phyloP scores from a whole-genome alignment of 306 rosid genomes.

The Mucuna pruriens region DNA sequence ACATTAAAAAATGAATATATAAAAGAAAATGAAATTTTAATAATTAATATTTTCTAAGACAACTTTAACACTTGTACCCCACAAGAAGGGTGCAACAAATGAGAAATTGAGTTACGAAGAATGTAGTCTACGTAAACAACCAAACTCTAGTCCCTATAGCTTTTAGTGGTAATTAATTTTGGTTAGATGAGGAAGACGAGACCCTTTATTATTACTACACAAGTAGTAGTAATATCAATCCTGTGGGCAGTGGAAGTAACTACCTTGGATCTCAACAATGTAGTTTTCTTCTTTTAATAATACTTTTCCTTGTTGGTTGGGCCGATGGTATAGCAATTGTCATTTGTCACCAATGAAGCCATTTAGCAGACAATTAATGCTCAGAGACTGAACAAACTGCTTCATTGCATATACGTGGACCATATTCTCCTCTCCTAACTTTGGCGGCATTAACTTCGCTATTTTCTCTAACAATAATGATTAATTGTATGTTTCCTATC shows the following conservation, averaged over 20 bases:
- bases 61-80: no score
- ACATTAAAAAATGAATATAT: no score
- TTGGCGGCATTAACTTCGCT: conserved; percentile 6
- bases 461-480: neutral
- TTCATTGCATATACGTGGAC: neutral
- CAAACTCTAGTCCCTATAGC: no score
- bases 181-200: no score
- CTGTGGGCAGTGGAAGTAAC: neutral
- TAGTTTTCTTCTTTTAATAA: neutral
- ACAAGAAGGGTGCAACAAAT: no score
- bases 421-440: conserved; percentile 26
- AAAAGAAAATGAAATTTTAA: no score
- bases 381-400: neutral
- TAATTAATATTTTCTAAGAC: no score
- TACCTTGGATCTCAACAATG: neutral
- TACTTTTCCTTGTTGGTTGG: neutral
- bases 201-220: neutral
- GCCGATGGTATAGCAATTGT: neutral
- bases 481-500: neutral
- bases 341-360: neutral
- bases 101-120: no score
- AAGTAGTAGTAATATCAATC: neutral
- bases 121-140: no score
- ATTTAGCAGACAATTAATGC: neutral
- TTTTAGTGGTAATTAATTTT: no score